Percentiles rank a stretch among this genome's conserved stretches.
Evolutionary conservation across 495 filamentous ascomycete genomes (phyloP).

Genomic region (Penicillium ochrochloron): DNA sequence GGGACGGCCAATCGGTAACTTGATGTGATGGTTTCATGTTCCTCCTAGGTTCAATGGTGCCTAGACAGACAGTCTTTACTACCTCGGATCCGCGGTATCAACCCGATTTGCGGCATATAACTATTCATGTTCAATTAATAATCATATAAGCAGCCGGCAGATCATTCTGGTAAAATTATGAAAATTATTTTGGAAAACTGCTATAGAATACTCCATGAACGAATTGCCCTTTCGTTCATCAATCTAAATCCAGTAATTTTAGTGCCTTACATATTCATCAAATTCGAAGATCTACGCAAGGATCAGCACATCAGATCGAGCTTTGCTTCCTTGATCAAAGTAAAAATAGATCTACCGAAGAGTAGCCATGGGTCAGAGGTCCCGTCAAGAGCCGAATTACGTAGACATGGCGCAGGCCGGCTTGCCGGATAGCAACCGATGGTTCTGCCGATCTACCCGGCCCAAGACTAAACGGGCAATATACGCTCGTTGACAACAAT

Average conservation of each 20-base stretch:
- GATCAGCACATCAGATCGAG: neutral
- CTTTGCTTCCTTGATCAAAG: neutral
- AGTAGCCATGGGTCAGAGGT: neutral
- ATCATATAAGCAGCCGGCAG: neutral
- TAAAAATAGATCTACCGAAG: neutral
- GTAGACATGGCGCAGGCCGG: neutral
- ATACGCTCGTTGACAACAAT: neutral
- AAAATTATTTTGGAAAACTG: neutral
- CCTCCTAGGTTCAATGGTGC: neutral
- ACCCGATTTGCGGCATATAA: neutral
- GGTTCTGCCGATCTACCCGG: conserved; percentile 6
- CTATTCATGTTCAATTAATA: neutral
- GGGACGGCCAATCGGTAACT: neutral
- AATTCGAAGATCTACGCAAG: neutral
- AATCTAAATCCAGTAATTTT: neutral
- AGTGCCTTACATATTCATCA: neutral
- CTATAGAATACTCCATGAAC: neutral
- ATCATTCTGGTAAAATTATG: neutral
- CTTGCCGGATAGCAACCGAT: conserved; percentile 1
- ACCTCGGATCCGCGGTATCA: neutral
- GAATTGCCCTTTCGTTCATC: neutral
- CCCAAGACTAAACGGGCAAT: conserved; percentile 2
- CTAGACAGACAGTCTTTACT: neutral
- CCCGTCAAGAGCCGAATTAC: conserved; percentile 3
- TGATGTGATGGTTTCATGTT: neutral